Base-by-base conservation (phyloP, 495 filamentous ascomycete genomes). In the Penicillium manginii region DNA sequence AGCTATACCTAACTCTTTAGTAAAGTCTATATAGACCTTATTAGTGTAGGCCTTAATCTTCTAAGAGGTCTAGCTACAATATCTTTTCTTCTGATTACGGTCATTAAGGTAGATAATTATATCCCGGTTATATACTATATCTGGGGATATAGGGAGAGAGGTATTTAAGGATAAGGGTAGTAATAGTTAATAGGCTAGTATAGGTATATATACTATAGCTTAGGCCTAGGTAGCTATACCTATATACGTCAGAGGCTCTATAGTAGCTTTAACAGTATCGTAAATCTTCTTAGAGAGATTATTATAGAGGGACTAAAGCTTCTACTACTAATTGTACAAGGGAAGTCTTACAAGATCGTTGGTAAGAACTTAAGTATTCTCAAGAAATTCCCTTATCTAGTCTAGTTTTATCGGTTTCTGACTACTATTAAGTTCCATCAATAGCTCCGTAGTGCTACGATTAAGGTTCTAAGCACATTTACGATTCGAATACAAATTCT, bases 321-420 rank as follows among this genome's bases (percentile, higher is more conserved):
- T 40, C 22, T 55, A 23, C 52, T 55, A 23, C 52, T 26, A 55
- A 11, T 55, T 40, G 22, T 42, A 4, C 7, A 42, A 14, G 39
- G 39, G 39, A 4, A 42, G n/a, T 4, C 10, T 5, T 17, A 42
- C 14, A 7, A 42, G 14, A 14, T 42, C 39, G 10, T 42, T 42
- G 11, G 39, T 42, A 4, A 42, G 39, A 8, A 15, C 39, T 4
- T n/a, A 4, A 14, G 15, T 14, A 14, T 5, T 42, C 15, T 42
- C 11, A n/a, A 42, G 39, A 4, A 17, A 4, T 7, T 42, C n/a
- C 39, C n/a, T 42, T 4, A 42, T 14, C n/a, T 42, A 7, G 6
- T 42, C 39, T n/a, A 4, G 39, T 14, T 14, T 42, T 42, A 4
- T 7, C 11, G 11, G 31, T 42, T 42, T 42, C 39, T 42, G 39